These are phyloP conservation scores for Flammula alnicola DNA, from an alignment of 1,284 basidiomycete species.

Conservation along the genomic window DNA sequence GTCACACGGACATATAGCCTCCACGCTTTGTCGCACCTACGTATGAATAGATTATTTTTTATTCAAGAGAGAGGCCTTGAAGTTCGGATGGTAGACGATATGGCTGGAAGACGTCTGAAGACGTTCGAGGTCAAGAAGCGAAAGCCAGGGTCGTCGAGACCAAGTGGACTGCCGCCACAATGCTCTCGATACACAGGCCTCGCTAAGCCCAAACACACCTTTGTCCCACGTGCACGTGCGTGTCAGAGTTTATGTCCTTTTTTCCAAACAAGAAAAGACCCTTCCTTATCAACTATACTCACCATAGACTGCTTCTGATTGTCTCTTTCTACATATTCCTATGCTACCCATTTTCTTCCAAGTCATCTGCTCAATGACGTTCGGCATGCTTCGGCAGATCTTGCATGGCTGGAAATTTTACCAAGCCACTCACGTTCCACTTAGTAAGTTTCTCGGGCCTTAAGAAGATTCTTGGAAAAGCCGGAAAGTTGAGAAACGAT, in stretches of 20 bases:
- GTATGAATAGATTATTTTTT: neutral
- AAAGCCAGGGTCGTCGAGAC: constrained; percentile 1
- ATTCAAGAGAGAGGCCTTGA: neutral
- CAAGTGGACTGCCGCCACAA: constrained; percentile 5
- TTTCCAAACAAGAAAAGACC: too few species aligned
- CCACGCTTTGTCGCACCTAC: neutral
- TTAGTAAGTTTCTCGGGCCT: constrained; percentile 15
- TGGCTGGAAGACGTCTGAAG: too few species aligned
- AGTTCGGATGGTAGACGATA: neutral
- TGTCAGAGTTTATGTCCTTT: too few species aligned
- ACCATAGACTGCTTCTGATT: neutral
- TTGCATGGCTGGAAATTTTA: constrained; percentile 4
- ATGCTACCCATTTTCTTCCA: too few species aligned
- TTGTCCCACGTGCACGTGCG: neutral
- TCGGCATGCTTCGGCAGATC: constrained; percentile 14
- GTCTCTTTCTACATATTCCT: too few species aligned
- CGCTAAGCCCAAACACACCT: neutral
- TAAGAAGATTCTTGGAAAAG: constrained; percentile 15
- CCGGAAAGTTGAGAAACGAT: constrained; percentile 11
- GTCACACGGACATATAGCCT: neutral
- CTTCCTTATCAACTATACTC: too few species aligned
- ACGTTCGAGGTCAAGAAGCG: constrained; percentile 1
- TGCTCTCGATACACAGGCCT: neutral
- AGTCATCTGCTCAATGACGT: constrained; percentile 4
- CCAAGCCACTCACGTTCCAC: constrained; percentile 8